phyloP scores from a whole-genome alignment of 2,329 filamentous ascomycete genomes.

The Ceratocystis papillata region DNA sequence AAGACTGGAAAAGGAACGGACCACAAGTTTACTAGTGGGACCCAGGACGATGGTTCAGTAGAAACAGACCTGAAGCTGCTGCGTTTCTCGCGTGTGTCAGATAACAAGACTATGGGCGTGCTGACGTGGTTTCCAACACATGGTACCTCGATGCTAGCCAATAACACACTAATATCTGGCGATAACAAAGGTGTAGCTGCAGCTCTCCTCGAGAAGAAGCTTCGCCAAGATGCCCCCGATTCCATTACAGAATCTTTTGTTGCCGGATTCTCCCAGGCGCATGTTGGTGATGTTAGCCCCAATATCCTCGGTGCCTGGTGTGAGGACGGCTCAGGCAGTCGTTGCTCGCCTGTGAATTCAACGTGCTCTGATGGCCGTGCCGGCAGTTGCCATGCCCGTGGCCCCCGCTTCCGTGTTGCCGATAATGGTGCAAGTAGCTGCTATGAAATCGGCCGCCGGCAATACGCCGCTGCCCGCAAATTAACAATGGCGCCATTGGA shows the following conservation, averaged over 20 bases:
- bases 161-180: conserved; percentile 78
- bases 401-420: conserved; percentile 55
- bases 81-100: conserved; percentile 58
- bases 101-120: conserved; percentile 65
- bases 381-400: conserved; percentile 62
- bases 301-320: conserved; percentile 83
- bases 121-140: conserved; percentile 87
- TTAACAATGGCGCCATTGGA: conserved; percentile 16
- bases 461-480: conserved; percentile 49
- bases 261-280: conserved; percentile 85
- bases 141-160: conserved; percentile 78
- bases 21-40: neutral
- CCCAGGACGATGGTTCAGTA: conserved; percentile 35
- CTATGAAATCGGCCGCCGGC: conserved; percentile 64
- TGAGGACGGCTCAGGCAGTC: conserved; percentile 64
- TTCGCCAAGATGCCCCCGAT: conserved; percentile 37
- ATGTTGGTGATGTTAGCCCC: conserved; percentile 80
- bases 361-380: conserved; percentile 64
- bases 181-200: conserved; percentile 93
- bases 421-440: conserved; percentile 65
- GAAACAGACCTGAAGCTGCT: conserved; percentile 74
- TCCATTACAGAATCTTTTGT: conserved; percentile 60
- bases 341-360: conserved; percentile 69
- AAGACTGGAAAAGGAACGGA: neutral
- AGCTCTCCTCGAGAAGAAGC: conserved; percentile 65